Conservation (phyloP, 768 basidiomycete genomes). For the Leucosporidium creatinivorum region DNA sequence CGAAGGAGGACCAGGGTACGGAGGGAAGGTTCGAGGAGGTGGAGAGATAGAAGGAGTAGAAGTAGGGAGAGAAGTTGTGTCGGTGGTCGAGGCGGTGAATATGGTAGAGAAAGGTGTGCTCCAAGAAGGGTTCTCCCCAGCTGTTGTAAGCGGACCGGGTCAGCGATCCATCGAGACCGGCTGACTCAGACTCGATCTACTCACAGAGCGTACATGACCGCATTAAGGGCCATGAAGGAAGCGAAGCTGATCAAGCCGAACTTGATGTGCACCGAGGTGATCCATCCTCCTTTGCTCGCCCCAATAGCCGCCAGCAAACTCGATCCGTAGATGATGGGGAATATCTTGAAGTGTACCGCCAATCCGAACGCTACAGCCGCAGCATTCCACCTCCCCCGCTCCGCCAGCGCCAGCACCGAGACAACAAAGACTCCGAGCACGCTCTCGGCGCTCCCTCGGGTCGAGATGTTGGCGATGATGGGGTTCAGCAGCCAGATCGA, state of each 20-base stretch:
- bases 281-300: slow-evolving; percentile 16
- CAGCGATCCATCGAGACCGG: no score
- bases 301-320: slow-evolving; percentile 53
- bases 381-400: slow-evolving; percentile 46
- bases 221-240: slow-evolving; percentile 60
- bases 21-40: not conserved
- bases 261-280: slow-evolving; percentile 43
- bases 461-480: slow-evolving; percentile 89
- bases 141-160: no score
- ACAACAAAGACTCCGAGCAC: slow-evolving; percentile 74
- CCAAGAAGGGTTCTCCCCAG: slow-evolving; percentile 88
- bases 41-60: slow-evolving; percentile 83
- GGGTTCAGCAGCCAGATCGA: slow-evolving; percentile 83
- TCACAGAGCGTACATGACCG: slow-evolving; percentile 66
- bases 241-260: slow-evolving; percentile 65
- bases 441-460: slow-evolving; percentile 90
- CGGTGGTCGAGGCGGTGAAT: slow-evolving; percentile 84
- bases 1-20: not conserved
- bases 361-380: slow-evolving; percentile 71
- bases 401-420: slow-evolving; percentile 52
- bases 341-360: slow-evolving; percentile 94
- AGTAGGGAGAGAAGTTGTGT: slow-evolving; percentile 97
- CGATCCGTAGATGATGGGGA: slow-evolving; percentile 85
- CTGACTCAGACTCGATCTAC: no score
- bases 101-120: slow-evolving; percentile 91